Evolutionary conservation across 257 asterid species (phyloP).

Genomic region (Solanum verrucosum): DNA sequence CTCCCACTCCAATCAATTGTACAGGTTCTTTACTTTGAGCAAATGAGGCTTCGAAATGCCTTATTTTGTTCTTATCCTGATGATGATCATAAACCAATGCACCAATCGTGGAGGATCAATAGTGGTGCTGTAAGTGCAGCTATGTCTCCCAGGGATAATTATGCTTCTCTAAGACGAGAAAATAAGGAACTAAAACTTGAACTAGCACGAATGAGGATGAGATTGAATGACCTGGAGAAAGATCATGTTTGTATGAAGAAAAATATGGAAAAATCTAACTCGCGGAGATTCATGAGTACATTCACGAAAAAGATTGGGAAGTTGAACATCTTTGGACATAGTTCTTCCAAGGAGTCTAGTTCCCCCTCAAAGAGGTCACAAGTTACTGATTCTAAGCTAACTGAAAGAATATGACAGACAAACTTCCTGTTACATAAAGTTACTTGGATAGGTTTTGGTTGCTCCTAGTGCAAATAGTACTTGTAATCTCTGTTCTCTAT

Average conservation of each 20-base stretch:
- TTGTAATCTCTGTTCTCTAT: neutral
- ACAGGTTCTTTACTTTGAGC: conserved; percentile 90
- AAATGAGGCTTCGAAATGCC: conserved; percentile 67
- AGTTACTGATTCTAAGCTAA: conserved; percentile 58
- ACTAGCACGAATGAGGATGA: conserved; percentile 82
- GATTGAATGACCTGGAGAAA: conserved; percentile 83
- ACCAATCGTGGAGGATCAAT: conserved; percentile 77
- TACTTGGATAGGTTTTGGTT: neutral
- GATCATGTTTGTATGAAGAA: conserved; percentile 95
- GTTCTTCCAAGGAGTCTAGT: conserved; percentile 62
- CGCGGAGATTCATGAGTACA: conserved; percentile 63
- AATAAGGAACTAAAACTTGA: conserved; percentile 90
- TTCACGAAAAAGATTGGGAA: conserved; percentile 68
- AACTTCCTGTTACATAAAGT: conserved; percentile 24
- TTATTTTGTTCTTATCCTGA: conserved; percentile 63
- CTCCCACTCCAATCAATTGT: conserved; percentile 91
- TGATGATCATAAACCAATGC: conserved; percentile 75
- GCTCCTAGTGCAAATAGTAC: conserved; percentile 4
- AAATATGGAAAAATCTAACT: conserved; percentile 64
- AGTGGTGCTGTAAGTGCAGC: conserved; percentile 92
- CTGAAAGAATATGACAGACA: conserved; percentile 36
- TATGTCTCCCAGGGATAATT: conserved; percentile 87
- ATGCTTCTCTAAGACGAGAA: conserved; percentile 84
- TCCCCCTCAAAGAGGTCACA: conserved; percentile 81
- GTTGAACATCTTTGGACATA: conserved; percentile 54